phyloP scores from a whole-genome alignment of 768 basidiomycete species.

The Leccinum broughii region DNA sequence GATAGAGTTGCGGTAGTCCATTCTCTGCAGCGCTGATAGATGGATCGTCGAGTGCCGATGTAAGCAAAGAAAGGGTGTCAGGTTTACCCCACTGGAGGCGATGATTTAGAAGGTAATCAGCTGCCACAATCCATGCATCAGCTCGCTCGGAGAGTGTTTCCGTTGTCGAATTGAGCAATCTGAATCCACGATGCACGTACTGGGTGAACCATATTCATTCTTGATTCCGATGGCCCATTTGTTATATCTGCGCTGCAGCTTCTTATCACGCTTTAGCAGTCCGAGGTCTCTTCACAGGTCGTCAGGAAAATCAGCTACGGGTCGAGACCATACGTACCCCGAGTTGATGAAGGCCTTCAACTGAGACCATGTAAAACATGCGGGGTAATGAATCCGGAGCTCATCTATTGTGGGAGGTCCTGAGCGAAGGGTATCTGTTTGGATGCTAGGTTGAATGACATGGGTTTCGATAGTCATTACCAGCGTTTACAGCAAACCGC shows the following conservation, averaged over 20 bases:
- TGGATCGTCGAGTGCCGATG: slow-evolving; percentile 47
- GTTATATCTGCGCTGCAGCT: slow-evolving; percentile 67
- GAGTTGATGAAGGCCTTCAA: slow-evolving; percentile 78
- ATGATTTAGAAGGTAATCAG: slow-evolving; percentile 67
- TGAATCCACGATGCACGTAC: slow-evolving; percentile 40
- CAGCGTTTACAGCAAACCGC: neutral
- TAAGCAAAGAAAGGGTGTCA: slow-evolving; percentile 62
- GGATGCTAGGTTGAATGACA: neutral
- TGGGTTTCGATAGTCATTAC: slow-evolving; percentile 22
- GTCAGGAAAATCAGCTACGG: neutral
- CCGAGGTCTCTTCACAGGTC: slow-evolving; percentile 65
- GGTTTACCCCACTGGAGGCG: slow-evolving; percentile 77
- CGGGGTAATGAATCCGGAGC: slow-evolving; percentile 65
- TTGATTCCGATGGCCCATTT: slow-evolving; percentile 57
- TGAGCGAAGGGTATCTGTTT: slow-evolving; percentile 42
- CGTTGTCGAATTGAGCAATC: neutral
- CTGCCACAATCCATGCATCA: slow-evolving; percentile 35
- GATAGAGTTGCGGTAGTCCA: neutral
- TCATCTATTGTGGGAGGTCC: slow-evolving; percentile 73
- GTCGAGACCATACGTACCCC: slow-evolving; percentile 46
- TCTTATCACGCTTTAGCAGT: slow-evolving; percentile 70
- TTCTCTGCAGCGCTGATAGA: slow-evolving; percentile 20
- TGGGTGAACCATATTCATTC: slow-evolving; percentile 61
- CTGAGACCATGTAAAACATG: slow-evolving; percentile 74
- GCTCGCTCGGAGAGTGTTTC: neutral